Base-by-base conservation (phyloP, 2,329 filamentous ascomycete species). In the Xylariaceae sp. region DNA sequence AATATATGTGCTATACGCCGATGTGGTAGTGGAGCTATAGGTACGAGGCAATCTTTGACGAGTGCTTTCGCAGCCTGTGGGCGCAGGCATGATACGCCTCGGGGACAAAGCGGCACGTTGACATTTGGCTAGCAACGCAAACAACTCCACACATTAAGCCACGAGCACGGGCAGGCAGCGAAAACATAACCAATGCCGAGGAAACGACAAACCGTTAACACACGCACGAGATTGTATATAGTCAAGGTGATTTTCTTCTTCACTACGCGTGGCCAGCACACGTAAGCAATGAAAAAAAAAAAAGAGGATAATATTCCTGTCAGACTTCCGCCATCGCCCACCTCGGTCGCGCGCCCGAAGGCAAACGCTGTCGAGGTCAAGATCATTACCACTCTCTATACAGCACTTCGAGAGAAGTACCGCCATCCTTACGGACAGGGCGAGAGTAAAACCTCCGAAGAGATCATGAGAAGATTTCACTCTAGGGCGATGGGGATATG, bases 331-430 rank as follows among this genome's bases (percentile, higher is more conserved):
- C 85, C 85, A 74, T 78, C 76, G 79, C 85, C 86, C 87, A 86
- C 85, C 85, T 85, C 72, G 73, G 68, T 70, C 73, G 68, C 72
- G 78, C 78, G 85, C 83, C 85, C 85, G 72, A 89, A 83, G 80
- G 80, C 82, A 79, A 78, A 77, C 70, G 65, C 71, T 62, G 60
- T 65, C 74, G 70, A 84, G 86, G 85, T 83, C 75, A 85, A 93
- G 87, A 93, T 94, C 89, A 93, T 93, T 85, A 89, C 82, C 84
- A 83, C 84, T 82, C 79, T 85, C 85, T 90, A 81, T 86, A 87
- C 82, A 83, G 77, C 66, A 54, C 50, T 51, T 44, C 39, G 32
- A 47, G 47, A 47, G 41, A 39, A 39, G 39, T 47, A 53, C 76
- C 78, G 78, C 78, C 75, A 66, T 73, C 78, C 73, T 81, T 78